Conservation (phyloP, 2,329 filamentous ascomycete genomes). For the Trichoderma lentiforme region DNA sequence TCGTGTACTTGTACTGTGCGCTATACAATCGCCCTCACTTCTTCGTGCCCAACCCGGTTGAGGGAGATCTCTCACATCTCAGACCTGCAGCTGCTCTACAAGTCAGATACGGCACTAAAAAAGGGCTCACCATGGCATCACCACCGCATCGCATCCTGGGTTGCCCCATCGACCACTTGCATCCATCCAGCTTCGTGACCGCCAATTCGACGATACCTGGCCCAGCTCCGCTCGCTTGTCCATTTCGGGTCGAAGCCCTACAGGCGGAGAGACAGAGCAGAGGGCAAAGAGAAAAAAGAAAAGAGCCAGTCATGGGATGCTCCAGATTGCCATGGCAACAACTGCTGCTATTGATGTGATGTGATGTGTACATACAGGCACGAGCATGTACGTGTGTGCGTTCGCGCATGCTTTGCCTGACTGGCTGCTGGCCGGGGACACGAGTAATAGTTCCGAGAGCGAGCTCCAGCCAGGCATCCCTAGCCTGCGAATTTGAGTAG, state of each 20-base stretch:
- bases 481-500: not conserved
- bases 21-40: not conserved
- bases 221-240: slow-evolving; percentile 8
- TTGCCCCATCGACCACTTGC: slow-evolving; percentile 16
- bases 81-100: not conserved
- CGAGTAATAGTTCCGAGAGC: not conserved
- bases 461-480: slow-evolving; percentile 1
- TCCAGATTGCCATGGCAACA: slow-evolving; percentile 10
- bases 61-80: not conserved
- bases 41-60: not conserved
- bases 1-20: too few relatives aligned
- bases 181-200: slow-evolving; percentile 10
- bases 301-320: not conserved
- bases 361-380: not conserved
- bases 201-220: slow-evolving; percentile 15
- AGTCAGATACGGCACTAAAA: not conserved
- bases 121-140: not conserved
- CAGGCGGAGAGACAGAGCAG: not conserved
- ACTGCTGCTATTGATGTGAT: not conserved
- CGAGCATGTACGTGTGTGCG: not conserved
- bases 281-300: not conserved
- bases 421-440: not conserved
- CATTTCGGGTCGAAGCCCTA: not conserved
- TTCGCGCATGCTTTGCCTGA: not conserved
- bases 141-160: not conserved